Conservation (phyloP, 2,329 filamentous ascomycete species). For the Paecilomyces niveus region DNA sequence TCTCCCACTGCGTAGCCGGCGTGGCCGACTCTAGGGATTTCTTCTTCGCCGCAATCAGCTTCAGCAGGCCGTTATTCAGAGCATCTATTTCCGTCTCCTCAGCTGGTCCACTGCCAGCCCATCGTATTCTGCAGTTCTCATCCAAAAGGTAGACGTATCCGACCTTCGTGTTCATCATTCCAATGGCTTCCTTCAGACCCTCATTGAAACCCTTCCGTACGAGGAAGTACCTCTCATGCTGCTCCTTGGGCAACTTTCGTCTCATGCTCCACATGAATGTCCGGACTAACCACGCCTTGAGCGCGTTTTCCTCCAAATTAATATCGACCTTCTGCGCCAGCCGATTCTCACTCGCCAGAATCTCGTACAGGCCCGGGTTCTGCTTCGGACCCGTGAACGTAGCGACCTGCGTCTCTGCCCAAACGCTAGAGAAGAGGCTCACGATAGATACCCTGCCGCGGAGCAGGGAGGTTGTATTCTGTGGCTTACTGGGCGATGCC, state of each 20-base stretch:
- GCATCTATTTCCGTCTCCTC: slow-evolving; percentile 34
- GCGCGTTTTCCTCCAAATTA: slow-evolving; percentile 75
- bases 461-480: slow-evolving; percentile 70
- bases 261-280: slow-evolving; percentile 48
- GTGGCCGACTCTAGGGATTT: slow-evolving; percentile 15
- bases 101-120: slow-evolving; percentile 67
- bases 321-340: slow-evolving; percentile 72
- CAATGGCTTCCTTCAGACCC: slow-evolving; percentile 52
- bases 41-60: slow-evolving; percentile 35
- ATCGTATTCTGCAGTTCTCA: slow-evolving; percentile 78
- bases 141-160: slow-evolving; percentile 93
- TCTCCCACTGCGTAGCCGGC: slow-evolving; percentile 14
- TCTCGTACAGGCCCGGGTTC: slow-evolving; percentile 63
- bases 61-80: slow-evolving; percentile 35
- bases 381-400: slow-evolving; percentile 60
- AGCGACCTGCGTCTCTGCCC: slow-evolving; percentile 74
- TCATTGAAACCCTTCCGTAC: slow-evolving; percentile 52
- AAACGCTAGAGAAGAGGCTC: slow-evolving; percentile 71
- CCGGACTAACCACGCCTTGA: slow-evolving; percentile 54
- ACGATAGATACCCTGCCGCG: slow-evolving; percentile 70
- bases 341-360: slow-evolving; percentile 48
- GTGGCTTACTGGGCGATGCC: slow-evolving; percentile 45
- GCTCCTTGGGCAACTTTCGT: slow-evolving; percentile 39
- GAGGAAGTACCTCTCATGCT: slow-evolving; percentile 54
- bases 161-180: slow-evolving; percentile 79